Conservation (phyloP, 2,329 filamentous ascomycete genomes). For the Sarocladiaceae sp. region DNA sequence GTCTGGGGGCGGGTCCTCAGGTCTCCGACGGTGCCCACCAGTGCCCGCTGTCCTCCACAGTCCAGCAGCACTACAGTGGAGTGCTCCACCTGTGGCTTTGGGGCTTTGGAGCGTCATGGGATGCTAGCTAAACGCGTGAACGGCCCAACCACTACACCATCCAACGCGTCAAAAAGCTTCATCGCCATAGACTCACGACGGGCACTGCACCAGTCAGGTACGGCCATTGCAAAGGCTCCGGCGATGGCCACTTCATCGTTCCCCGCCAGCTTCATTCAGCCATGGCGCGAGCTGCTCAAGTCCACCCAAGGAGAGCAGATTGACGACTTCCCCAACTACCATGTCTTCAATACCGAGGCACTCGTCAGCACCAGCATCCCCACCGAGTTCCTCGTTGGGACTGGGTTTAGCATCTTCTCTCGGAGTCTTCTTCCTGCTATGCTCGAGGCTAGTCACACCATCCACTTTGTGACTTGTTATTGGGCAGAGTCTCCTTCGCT, state of each 20-base stretch:
- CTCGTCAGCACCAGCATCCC: conserved; percentile 46
- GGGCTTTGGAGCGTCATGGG: too few species aligned
- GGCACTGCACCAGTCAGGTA: too few species aligned
- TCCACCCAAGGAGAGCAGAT: conserved; percentile 28
- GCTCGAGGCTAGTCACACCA: conserved; percentile 53
- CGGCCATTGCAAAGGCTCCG: too few species aligned
- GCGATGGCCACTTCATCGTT: conserved; percentile 18
- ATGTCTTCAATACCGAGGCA: conserved; percentile 35
- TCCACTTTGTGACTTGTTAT: conserved; percentile 79
- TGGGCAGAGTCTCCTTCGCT: conserved; percentile 67
- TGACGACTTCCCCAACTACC: conserved; percentile 45
- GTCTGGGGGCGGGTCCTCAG: too few species aligned
- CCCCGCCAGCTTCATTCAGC: conserved; percentile 32
- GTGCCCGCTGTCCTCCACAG: too few species aligned
- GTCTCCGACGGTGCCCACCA: too few species aligned
- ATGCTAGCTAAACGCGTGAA: too few species aligned
- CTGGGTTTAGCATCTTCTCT: conserved; percentile 52
- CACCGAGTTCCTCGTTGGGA: conserved; percentile 49
- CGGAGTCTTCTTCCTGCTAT: conserved; percentile 58
- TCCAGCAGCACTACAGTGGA: too few species aligned
- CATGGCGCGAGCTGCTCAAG: conserved; percentile 30
- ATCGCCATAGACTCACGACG: too few species aligned
- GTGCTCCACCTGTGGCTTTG: too few species aligned
- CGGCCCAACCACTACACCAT: too few species aligned
- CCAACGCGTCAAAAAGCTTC: too few species aligned